These are phyloP conservation scores for Russula vinacea DNA, from an alignment of 768 basidiomycete species.

Conservation along the genomic window DNA sequence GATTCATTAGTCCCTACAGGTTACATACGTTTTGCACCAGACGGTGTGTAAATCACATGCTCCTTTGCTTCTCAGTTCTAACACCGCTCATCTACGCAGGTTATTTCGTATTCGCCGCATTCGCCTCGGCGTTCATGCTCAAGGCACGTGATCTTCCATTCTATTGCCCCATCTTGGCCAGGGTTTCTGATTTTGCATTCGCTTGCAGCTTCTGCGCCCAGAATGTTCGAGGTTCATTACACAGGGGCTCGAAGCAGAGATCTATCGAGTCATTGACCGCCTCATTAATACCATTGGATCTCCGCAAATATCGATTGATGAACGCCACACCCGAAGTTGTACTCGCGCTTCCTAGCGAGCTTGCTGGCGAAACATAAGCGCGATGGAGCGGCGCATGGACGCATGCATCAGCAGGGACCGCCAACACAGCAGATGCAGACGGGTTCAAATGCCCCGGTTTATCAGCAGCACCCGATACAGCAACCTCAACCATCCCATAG, in stretches of 20 bases:
- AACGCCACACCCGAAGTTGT: too few relatives aligned
- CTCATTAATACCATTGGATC: too few relatives aligned
- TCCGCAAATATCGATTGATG: too few relatives aligned
- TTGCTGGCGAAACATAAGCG: conserved; percentile 42
- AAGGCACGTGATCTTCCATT: too few relatives aligned
- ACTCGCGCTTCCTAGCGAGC: conserved; percentile 53
- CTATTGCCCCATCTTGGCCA: neutral
- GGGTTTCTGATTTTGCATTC: neutral
- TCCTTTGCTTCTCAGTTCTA: neutral
- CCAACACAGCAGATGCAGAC: conserved; percentile 20
- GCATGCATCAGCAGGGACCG: conserved; percentile 21
- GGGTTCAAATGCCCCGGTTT: conserved; percentile 2
- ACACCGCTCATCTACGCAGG: conserved; percentile 5
- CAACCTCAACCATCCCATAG: conserved; percentile 2
- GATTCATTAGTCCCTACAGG: conserved; percentile 28
- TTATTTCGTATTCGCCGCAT: neutral
- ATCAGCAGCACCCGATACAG: neutral
- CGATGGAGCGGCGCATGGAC: conserved; percentile 27
- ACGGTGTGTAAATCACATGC: conserved; percentile 23
- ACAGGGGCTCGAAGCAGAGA: conserved; percentile 55
- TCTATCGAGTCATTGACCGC: conserved; percentile 32
- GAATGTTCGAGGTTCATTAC: conserved; percentile 63
- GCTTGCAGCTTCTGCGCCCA: conserved; percentile 69
- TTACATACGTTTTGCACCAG: conserved; percentile 35
- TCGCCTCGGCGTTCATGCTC: too few relatives aligned